These are phyloP conservation scores for Picea mariana DNA, from an alignment of 83 land plant genomes.

Conservation along the genomic window DNA sequence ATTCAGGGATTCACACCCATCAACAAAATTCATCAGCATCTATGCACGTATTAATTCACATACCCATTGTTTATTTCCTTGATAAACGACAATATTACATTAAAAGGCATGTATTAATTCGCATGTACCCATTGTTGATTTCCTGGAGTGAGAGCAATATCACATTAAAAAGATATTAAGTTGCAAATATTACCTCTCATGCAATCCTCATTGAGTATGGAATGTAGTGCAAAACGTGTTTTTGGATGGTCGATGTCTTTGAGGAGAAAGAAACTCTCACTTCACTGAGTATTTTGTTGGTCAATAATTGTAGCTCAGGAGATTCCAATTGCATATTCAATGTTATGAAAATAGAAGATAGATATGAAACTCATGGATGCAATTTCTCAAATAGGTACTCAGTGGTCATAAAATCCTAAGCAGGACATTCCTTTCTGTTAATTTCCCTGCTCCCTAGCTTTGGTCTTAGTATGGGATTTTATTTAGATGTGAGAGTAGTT, in stretches of 20 bases:
- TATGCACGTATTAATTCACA: constrained; percentile 61
- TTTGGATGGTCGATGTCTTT: constrained; percentile 15
- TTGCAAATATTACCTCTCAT: constrained; percentile 34
- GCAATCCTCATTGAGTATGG: constrained; percentile 26
- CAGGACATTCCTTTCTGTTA: too few species aligned
- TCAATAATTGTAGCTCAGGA: constrained; percentile 27
- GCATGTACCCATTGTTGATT: too few species aligned
- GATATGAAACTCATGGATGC: not conserved
- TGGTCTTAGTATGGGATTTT: too few species aligned
- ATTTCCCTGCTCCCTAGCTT: too few species aligned
- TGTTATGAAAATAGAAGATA: not conserved
- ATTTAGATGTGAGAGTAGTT: too few species aligned
- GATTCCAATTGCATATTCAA: not conserved
- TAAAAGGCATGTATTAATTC: too few species aligned
- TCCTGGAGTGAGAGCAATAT: not conserved
- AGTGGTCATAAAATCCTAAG: too few species aligned
- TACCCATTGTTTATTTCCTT: too few species aligned
- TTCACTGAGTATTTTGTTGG: constrained; percentile 28
- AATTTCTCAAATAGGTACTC: constrained; percentile 3
- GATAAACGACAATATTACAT: too few species aligned
- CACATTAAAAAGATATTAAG: constrained; percentile 17
- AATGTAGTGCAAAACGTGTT: constrained; percentile 16
- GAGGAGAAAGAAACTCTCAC: constrained; percentile 32
- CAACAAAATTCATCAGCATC: constrained; percentile 80
- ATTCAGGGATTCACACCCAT: constrained; percentile 72